A percentile compares a stretch with the other conserved stretches of the same genome.
phyloP scores from a whole-genome alignment of 768 basidiomycete species.

The Hydnomerulius pinastri region DNA sequence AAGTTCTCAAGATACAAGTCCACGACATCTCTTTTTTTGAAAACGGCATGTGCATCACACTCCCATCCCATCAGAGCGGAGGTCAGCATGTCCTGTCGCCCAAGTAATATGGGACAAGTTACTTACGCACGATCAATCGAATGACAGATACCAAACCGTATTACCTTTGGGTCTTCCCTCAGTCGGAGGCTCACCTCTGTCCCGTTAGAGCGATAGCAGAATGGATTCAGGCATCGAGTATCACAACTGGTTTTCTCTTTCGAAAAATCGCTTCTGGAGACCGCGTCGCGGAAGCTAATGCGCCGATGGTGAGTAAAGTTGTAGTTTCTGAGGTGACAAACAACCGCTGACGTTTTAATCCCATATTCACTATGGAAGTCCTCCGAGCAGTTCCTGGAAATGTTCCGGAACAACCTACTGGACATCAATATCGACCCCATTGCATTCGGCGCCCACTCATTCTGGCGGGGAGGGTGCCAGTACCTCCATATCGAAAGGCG shows the following conservation, averaged over 20 bases:
- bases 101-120: too few species aligned
- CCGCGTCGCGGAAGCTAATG: slow-evolving; percentile 19
- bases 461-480: slow-evolving; percentile 44
- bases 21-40: slow-evolving; percentile 20
- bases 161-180: slow-evolving; percentile 22
- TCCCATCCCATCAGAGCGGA: slow-evolving; percentile 31
- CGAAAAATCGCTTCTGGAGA: slow-evolving; percentile 31
- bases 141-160: slow-evolving; percentile 34
- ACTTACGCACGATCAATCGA: too few species aligned
- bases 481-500: slow-evolving; percentile 34
- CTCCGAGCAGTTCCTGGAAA: slow-evolving; percentile 38
- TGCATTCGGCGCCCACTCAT: slow-evolving; percentile 25
- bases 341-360: neutral
- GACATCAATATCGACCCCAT: slow-evolving; percentile 39
- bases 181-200: slow-evolving; percentile 34
- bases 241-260: slow-evolving; percentile 35
- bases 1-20: slow-evolving; percentile 35
- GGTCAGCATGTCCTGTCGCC: slow-evolving; percentile 23
- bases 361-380: slow-evolving; percentile 22
- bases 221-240: slow-evolving; percentile 26
- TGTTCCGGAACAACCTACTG: slow-evolving; percentile 41
- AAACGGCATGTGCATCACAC: slow-evolving; percentile 16
- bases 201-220: slow-evolving; percentile 34
- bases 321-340: neutral
- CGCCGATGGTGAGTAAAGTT: slow-evolving; percentile 24